Percentiles rank a stretch among this genome's conserved stretches.
Evolutionary conservation across 2,329 filamentous ascomycete genomes (phyloP).

Genomic region (Huntiella abstrusa): DNA sequence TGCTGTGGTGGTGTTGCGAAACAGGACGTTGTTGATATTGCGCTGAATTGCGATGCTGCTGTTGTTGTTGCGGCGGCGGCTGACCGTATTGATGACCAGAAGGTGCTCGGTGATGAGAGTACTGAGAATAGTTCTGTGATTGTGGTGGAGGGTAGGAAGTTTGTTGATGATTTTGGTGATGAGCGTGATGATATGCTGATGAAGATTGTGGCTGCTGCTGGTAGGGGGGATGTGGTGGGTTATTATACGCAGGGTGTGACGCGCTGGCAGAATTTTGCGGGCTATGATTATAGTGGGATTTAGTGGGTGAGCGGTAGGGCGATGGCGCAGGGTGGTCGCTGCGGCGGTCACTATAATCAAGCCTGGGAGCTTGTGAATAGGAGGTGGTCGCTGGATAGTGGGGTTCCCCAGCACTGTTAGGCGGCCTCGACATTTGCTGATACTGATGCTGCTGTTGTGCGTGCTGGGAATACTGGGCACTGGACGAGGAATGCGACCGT

Average conservation of each 20-base stretch:
- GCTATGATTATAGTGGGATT: background rate
- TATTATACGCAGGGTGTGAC: conserved; percentile 1
- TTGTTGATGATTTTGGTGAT: conserved; percentile 1
- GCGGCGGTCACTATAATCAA: too few species aligned
- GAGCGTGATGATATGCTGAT: too few species aligned
- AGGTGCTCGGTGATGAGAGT: background rate
- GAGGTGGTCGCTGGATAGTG: too few species aligned
- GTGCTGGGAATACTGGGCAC: conserved; percentile 10
- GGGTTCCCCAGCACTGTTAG: background rate
- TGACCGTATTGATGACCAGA: background rate
- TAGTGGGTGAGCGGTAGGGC: background rate
- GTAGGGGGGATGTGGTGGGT: conserved; percentile 3
- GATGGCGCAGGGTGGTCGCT: background rate
- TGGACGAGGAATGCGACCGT: conserved; percentile 6
- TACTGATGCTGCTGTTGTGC: background rate
- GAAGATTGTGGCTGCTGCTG: conserved; percentile 7
- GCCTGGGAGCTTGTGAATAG: too few species aligned
- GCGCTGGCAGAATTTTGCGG: conserved; percentile 8
- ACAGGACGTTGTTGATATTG: conserved; percentile 7
- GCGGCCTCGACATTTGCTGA: background rate
- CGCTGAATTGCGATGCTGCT: background rate
- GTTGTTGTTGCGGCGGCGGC: background rate
- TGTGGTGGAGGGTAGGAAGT: background rate
- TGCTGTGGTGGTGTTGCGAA: conserved; percentile 9
- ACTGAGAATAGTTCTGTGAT: background rate